Base-by-base conservation (phyloP, 495 filamentous ascomycete genomes). In the Neohortaea acidophila region DNA sequence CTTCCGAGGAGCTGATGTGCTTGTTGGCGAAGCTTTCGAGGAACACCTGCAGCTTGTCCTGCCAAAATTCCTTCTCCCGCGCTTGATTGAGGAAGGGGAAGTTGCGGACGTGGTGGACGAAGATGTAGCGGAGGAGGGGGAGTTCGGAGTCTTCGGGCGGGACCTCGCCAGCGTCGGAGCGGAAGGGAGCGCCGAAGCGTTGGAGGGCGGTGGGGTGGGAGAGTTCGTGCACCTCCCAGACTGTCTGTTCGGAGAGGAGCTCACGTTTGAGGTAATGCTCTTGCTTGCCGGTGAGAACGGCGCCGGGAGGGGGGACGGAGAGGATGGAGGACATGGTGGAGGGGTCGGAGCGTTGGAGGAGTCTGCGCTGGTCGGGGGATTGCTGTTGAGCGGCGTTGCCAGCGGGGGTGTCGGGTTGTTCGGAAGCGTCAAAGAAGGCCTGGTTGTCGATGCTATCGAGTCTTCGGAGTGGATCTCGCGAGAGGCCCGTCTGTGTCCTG, bases 211-310 rank as follows among this genome's bases (percentile, higher is more conserved):
- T 97, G 11, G 91, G 83, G 8, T 84, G 93, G 54, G 84, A 84
- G 38, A 97, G 69, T 59, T 96, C 91, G 42, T 68, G 64, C 51
- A 97, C 85, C 63, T 97, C 89, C 57, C 66, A 79, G 54, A 75
- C 71, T 37, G 86, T 84, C 64, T 97, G 87, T 51, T 81, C 76
- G 22, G 81, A 75, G 37, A 96, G 72, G 47, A 97, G 79, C 56
- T 97, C 87, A 50, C 89, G 78, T 60, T 97, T 97, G 36, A 97
- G 73, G 55, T 97, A 97, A 56, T 97, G 91, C 59, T 97, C 89
- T 69, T 97, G 91, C 61, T 93, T 96, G 40, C 89, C 89, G 2
- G 85, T 93, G 46, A 97, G 61, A 42, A 78, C 65, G 15, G 72
- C 65, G 15, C 64, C 59, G 6, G 64, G 61, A 17, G 66, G 61